Percentiles rank a stretch among this genome's conserved stretches.
phyloP scores from a whole-genome alignment of 1,139 yeast species.

The Saccharomycopsis hybrid region DNA sequence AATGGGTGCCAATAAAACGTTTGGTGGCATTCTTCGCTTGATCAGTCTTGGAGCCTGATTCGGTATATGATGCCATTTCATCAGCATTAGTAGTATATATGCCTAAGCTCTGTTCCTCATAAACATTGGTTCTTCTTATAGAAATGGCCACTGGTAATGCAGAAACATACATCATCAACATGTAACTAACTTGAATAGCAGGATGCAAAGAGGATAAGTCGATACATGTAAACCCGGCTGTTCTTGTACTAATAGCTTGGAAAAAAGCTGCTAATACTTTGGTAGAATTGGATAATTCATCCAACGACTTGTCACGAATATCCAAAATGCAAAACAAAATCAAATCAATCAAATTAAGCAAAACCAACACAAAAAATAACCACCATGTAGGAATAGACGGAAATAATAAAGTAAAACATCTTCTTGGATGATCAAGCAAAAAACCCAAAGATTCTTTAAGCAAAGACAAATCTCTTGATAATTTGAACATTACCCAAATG shows the following conservation, averaged over 20 bases:
- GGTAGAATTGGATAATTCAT: constrained; percentile 53
- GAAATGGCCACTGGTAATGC: constrained; percentile 94
- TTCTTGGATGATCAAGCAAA: constrained; percentile 88
- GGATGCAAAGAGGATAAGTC: constrained; percentile 70
- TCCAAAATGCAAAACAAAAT: constrained; percentile 76
- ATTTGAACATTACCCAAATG: constrained; percentile 70
- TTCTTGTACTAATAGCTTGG: constrained; percentile 89
- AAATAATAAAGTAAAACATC: constrained; percentile 88
- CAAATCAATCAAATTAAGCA: constrained; percentile 70
- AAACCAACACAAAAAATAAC: constrained; percentile 68
- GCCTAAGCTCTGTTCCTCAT: constrained; percentile 94
- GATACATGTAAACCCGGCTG: constrained; percentile 82
- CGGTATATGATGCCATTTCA: constrained; percentile 12
- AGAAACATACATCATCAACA: constrained; percentile 97
- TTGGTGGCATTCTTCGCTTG: constrained; percentile 25
- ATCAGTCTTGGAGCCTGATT: constrained; percentile 1
- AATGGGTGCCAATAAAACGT: constrained; percentile 78
- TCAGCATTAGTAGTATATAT: constrained; percentile 47
- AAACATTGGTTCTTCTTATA: constrained; percentile 92
- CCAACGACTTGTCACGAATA: constrained; percentile 43
- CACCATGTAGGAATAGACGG: constrained; percentile 96
- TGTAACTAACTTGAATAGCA: constrained; percentile 86
- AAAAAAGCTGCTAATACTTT: constrained; percentile 75
- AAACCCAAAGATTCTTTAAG: constrained; percentile 77
- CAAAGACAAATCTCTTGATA: constrained; percentile 60